A percentile compares a stretch with the other conserved stretches of the same genome.
Conservation (phyloP, 2,329 filamentous ascomycete genomes). For the Calycina herbarum region DNA sequence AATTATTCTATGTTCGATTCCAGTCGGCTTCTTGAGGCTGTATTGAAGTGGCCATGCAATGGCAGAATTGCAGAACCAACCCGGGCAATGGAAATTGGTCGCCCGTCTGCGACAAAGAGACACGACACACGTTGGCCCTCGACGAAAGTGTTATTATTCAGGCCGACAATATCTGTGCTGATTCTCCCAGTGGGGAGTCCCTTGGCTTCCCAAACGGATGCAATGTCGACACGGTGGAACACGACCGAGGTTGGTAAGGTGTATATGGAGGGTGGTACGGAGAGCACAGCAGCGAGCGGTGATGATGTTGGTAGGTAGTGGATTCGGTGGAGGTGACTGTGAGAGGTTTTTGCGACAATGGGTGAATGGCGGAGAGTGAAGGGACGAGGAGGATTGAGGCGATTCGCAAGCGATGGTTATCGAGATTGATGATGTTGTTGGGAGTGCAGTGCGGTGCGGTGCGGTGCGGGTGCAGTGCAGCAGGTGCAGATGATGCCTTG, state of each 20-base stretch:
- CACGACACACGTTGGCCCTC: constrained; percentile 35
- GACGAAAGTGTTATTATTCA: neutral
- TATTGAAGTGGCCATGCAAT: constrained; percentile 11
- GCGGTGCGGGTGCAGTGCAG: neutral
- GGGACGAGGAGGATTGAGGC: neutral
- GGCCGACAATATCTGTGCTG: neutral
- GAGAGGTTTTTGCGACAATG: neutral
- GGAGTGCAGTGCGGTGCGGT: neutral
- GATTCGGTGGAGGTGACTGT: neutral
- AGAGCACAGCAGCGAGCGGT: neutral
- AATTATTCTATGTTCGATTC: constrained; percentile 1
- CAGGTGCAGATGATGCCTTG: neutral
- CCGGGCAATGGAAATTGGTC: constrained; percentile 27
- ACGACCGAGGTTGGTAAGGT: neutral
- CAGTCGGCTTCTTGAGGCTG: neutral
- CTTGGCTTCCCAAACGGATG: constrained; percentile 6
- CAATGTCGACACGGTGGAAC: constrained; percentile 6
- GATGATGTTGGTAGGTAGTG: neutral
- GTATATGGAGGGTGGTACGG: neutral
- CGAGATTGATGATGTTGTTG: constrained; percentile 3
- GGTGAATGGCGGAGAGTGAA: neutral
- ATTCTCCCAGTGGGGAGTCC: constrained; percentile 8
- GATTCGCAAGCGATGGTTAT: neutral
- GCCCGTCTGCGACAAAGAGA: constrained; percentile 20
- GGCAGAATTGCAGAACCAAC: constrained; percentile 14